Evolutionary conservation across 2,329 filamentous ascomycete genomes (phyloP).

Genomic region (Dactylonectria macrodidyma): DNA sequence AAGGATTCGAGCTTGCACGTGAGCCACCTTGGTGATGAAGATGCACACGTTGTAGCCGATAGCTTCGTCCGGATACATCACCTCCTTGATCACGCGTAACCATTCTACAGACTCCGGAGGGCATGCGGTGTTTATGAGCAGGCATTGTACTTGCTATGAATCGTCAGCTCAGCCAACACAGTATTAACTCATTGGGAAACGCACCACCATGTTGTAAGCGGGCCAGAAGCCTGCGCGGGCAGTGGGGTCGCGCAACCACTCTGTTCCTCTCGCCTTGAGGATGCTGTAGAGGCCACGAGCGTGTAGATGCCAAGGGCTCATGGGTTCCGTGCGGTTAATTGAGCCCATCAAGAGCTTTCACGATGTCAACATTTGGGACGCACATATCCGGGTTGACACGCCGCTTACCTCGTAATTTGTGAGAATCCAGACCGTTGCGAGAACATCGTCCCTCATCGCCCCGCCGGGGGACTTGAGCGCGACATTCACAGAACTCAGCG

Average conservation of each 20-base stretch:
- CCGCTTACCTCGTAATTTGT: conserved; percentile 56
- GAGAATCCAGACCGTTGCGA: conserved; percentile 59
- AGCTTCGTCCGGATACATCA: conserved; percentile 45
- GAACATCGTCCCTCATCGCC: conserved; percentile 52
- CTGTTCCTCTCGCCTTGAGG: conserved; percentile 52
- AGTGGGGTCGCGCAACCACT: conserved; percentile 37
- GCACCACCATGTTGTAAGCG: conserved; percentile 56
- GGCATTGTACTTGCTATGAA: conserved; percentile 55
- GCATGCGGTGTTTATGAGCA: conserved; percentile 50
- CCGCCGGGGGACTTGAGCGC: conserved; percentile 52
- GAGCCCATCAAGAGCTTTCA: conserved; percentile 56
- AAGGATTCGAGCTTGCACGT: conserved; percentile 47
- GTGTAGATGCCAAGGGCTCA: conserved; percentile 57
- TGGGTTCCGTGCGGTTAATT: conserved; percentile 42
- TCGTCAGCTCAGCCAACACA: conserved; percentile 32
- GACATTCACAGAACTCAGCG: conserved; percentile 55
- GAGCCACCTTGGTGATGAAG: conserved; percentile 49
- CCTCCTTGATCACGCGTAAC: conserved; percentile 50
- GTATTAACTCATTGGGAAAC: conserved; percentile 26
- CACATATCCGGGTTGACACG: neutral
- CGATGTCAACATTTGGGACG: conserved; percentile 27
- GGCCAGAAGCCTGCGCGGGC: conserved; percentile 56
- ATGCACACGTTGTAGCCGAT: conserved; percentile 47
- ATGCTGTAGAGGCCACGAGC: conserved; percentile 55
- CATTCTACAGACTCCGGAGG: conserved; percentile 56